Percentiles rank a stretch among this genome's conserved stretches.
Conservation (phyloP, 179 eudicot genomes). For the Beta macrorhiza region DNA sequence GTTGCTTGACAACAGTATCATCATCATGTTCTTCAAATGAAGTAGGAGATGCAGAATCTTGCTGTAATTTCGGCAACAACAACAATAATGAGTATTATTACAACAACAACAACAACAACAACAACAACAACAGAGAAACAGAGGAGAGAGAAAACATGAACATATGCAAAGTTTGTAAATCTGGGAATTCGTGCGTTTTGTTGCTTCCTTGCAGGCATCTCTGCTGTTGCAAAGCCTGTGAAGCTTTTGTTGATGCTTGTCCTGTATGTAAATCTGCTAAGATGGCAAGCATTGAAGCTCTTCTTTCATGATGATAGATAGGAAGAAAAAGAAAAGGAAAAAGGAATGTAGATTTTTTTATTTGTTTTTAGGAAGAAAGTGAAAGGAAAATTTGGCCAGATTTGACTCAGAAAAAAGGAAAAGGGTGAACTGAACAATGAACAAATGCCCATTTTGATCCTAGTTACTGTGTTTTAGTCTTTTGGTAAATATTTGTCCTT, state of each 20-base stretch:
- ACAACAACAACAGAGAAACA: not conserved
- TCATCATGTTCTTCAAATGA: conserved; percentile 25
- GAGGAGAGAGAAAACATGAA: conserved; percentile 22
- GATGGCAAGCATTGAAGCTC: conserved; percentile 57
- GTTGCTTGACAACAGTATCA: conserved; percentile 9
- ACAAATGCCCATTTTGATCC: conserved; percentile 21
- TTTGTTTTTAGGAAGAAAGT: not conserved
- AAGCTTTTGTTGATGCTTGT: conserved; percentile 53
- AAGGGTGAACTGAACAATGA: conserved; percentile 2
- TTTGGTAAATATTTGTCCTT: conserved; percentile 33
- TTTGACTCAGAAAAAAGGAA: conserved; percentile 7
- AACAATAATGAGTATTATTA: not conserved
- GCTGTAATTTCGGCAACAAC: conserved; percentile 37
- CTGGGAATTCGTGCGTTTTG: conserved; percentile 48
- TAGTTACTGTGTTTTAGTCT: conserved; percentile 19
- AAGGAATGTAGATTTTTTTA: not conserved
- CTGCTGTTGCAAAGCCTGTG: conserved; percentile 66
- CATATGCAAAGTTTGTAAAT: conserved; percentile 51
- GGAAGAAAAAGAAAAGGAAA: not conserved
- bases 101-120: conserved; percentile 5
- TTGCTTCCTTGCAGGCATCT: conserved; percentile 81
- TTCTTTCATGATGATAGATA: conserved; percentile 32
- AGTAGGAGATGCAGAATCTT: conserved; percentile 61
- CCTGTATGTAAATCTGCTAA: conserved; percentile 70
- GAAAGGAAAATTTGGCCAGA: conserved; percentile 19